Evolutionary conservation across 2,329 filamentous ascomycete genomes (phyloP), one percentile per base, ranked within the genome.

Genomic region (Calonectria pseudoreteaudii): DNA sequence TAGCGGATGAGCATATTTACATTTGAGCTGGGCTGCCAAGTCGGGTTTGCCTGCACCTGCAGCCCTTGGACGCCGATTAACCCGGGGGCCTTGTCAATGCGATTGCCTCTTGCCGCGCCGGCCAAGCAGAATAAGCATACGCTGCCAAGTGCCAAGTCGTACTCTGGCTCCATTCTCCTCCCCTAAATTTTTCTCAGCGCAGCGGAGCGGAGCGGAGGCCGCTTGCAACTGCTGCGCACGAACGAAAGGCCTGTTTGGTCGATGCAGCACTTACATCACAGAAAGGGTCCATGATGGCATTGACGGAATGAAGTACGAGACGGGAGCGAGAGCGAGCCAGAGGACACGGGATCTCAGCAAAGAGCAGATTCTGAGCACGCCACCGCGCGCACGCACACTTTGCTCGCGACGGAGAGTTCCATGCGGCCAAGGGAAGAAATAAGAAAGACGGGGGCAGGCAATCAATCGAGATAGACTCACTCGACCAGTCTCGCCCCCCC

Each of bases 31-130:
- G 36, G 56, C 16, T 31, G 64, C 44, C 62, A 47, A 47, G 64
- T 44, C 64, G 44, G 10, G 7, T 44, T n/a, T 65, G 26, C 49
- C 56, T 47, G 58, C 44, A 47, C 49, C 68, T 70, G 47, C 66
- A 56, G 66, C 36, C 6, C 31, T 60, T 53, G 52, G 31, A 26
- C 34, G 34, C 52, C 53, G 41, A 53, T 41, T 60, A 62, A 62
- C 70, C 69, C 64, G 31, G 70, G 64, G 64, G 31, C 70, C 64
- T 60, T 60, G 70, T 68, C 53, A 23, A 34, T 23, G 49, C 44
- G 58, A 52, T 41, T 53, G n/a, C 23, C 56, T 47, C 26, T 44
- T n/a, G 26, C 34, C 50, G 36, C 56, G 47, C 66, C 56, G 30
- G 65, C 52, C 44, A 47, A 58, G 36, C 20, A 50, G 41, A 47